Base-by-base conservation (phyloP, 148 eudicot species). In the Limonium bicolor region DNA sequence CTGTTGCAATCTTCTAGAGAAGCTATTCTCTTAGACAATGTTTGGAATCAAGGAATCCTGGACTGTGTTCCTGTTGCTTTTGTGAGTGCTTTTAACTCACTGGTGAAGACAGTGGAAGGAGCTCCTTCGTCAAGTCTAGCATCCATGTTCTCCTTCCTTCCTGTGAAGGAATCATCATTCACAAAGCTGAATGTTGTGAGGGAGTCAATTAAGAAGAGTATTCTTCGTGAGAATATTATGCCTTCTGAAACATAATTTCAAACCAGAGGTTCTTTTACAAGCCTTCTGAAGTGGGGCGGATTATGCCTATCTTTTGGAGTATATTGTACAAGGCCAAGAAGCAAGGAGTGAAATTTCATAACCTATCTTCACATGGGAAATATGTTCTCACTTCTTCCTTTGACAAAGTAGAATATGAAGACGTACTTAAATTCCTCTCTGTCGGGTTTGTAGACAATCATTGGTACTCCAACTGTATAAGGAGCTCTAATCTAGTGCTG, bases 391-490 rank as follows among this genome's bases (percentile, higher is more conserved):
- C 60, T 49, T 66, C 65, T 53, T 64, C 74, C n/a, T 74, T 82
- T 13, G 94, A 82, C 62, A 13, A 0, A 6, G 48, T 41, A 6
- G 51, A 59, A 47, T 78, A 78, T 46, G 29, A 67, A 46, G 51
- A 51, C 1, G 29, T 61, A 21, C 58, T 76, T 32, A n/a, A 48
- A 0, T 80, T 76, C 59, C 56, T 80, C 32, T 77, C 56, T 16
- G 58, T 80, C 20, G 6, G n/a, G n/a, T n/a, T n/a, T 16, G 72
- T 76, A 16, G 69, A 50, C n/a, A 19, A 32, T 27, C 75, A 60
- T 22, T 80, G 90, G 90, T 76, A 80, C 41, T 38, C 75, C 6
- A 67, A 62, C 42, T 76, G 80, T 64, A 70, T 80, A 18, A 39
- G 43, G 43, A 69, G 77, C 54, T 76, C 74, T 45, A 70, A 76